phyloP scores from a whole-genome alignment of 2,329 filamentous ascomycete species.

The Penicillium sp. region DNA sequence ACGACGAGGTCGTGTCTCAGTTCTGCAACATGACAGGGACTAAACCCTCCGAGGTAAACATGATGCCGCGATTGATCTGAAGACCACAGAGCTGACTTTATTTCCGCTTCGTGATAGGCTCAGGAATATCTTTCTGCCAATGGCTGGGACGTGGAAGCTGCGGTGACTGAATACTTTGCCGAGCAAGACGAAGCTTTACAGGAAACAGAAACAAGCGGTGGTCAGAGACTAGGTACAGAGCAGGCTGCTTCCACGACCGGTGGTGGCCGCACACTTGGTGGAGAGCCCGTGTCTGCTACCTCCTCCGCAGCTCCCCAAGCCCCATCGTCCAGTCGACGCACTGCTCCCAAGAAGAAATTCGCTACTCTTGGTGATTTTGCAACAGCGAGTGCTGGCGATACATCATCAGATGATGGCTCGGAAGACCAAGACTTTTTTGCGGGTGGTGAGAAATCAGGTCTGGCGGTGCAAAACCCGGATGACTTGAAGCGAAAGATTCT shows the following conservation, averaged over 20 bases:
- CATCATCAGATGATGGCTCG: slow-evolving; percentile 48
- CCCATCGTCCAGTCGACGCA: slow-evolving; percentile 22
- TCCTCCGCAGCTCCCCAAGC: slow-evolving; percentile 27
- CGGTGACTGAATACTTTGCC: slow-evolving; percentile 57
- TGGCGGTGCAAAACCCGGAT: slow-evolving; percentile 61
- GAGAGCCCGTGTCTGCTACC: slow-evolving; percentile 25
- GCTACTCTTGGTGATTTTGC: slow-evolving; percentile 44
- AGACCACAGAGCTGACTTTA: not conserved
- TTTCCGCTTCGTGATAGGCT: slow-evolving; percentile 46
- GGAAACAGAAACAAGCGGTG: slow-evolving; percentile 26
- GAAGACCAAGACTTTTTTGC: slow-evolving; percentile 55
- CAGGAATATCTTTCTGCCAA: slow-evolving; percentile 59
- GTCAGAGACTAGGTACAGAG: slow-evolving; percentile 20
- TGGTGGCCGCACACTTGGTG: slow-evolving; percentile 31
- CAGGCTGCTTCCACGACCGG: slow-evolving; percentile 16
- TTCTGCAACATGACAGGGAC: slow-evolving; percentile 54
- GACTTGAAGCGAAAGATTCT: slow-evolving; percentile 48
- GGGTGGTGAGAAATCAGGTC: slow-evolving; percentile 62
- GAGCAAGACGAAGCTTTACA: slow-evolving; percentile 39
- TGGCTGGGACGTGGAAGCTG: slow-evolving; percentile 60
- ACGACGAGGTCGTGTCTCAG: slow-evolving; percentile 44
- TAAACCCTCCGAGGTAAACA: slow-evolving; percentile 43
- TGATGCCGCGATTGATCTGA: not conserved
- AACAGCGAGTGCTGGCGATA: slow-evolving; percentile 32
- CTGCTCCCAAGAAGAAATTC: slow-evolving; percentile 40